A percentile compares a stretch with the other conserved stretches of the same genome.
Conservation (phyloP, 1,284 basidiomycete genomes). For the Papiliotrema laurentii region DNA sequence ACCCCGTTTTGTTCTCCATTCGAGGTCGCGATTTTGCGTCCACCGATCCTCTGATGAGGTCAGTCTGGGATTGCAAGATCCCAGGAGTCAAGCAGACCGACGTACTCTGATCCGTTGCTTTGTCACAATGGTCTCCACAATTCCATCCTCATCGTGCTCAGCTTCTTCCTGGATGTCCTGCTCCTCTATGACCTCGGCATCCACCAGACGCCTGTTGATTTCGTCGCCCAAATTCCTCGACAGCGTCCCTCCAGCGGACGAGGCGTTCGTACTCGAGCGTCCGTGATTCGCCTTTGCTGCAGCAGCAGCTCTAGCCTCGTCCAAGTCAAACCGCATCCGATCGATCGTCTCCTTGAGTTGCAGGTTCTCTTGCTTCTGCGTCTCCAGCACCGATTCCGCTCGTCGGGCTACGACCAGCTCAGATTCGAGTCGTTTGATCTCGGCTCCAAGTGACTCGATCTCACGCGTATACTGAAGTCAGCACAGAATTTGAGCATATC, state of each 20-base stretch:
- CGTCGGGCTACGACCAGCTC: constrained; percentile 65
- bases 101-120: constrained; percentile 42
- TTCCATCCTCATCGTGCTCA: constrained; percentile 33
- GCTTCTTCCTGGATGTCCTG: constrained; percentile 55
- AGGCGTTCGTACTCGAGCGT: constrained; percentile 10
- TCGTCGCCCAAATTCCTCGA: constrained; percentile 78
- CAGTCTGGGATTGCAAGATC: not conserved
- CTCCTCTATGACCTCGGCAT: constrained; percentile 51
- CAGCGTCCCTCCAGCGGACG: constrained; percentile 55
- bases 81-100: not conserved
- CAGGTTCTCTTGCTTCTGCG: constrained; percentile 86
- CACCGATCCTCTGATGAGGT: constrained; percentile 20
- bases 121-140: constrained; percentile 48
- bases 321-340: constrained; percentile 81
- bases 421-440: constrained; percentile 59
- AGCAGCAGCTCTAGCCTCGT: constrained; percentile 63
- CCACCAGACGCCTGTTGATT: constrained; percentile 56
- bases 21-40: constrained; percentile 2
- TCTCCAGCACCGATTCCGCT: constrained; percentile 67
- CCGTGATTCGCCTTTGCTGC: constrained; percentile 43
- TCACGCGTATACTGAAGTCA: constrained; percentile 49
- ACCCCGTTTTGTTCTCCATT: not conserved
- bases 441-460: constrained; percentile 63
- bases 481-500: not conserved
- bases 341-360: constrained; percentile 89